Conservation (phyloP, 2,329 filamentous ascomycete genomes). For the Neonectria ditissima region DNA sequence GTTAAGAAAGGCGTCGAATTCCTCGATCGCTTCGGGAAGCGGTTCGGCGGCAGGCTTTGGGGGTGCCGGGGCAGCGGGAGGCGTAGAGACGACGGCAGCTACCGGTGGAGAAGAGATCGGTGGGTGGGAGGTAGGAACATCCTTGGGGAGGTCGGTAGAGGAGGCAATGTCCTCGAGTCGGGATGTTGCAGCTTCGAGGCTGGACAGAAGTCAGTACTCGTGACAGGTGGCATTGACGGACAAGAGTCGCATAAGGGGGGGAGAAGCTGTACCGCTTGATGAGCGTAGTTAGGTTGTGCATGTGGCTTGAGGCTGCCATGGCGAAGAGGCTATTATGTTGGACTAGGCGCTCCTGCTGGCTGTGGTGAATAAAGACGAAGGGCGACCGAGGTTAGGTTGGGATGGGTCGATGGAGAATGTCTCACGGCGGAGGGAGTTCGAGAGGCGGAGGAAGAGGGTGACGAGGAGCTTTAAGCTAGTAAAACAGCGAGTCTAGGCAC, state of each 20-base stretch:
- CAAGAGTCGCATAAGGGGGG: not conserved
- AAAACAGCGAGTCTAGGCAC: conserved; percentile 28
- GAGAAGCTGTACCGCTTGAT: conserved; percentile 84
- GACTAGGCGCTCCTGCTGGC: not conserved
- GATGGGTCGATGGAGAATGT: conserved; percentile 3
- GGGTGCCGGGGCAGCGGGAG: conserved; percentile 48
- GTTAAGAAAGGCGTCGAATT: conserved; percentile 85
- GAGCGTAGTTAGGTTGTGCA: conserved; percentile 96
- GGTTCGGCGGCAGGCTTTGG: conserved; percentile 62
- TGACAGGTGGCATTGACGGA: not conserved
- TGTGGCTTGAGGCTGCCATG: conserved; percentile 83
- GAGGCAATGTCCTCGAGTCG: conserved; percentile 96
- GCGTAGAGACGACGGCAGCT: conserved; percentile 49
- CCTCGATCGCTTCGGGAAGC: conserved; percentile 82
- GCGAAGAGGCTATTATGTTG: conserved; percentile 29
- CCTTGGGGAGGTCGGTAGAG: conserved; percentile 72
- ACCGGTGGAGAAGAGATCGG: conserved; percentile 49
- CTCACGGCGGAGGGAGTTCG: conserved; percentile 4
- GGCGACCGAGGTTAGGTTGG: not conserved
- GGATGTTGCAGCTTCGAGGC: conserved; percentile 96
- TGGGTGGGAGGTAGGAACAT: conserved; percentile 59
- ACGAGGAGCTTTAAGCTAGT: not conserved
- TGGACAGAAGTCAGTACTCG: conserved; percentile 66
- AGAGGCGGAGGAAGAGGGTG: conserved; percentile 1
- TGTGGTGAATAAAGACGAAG: not conserved